Conservation (phyloP, 192 early-diverging fungal species). For the Coemansia sp. region DNA sequence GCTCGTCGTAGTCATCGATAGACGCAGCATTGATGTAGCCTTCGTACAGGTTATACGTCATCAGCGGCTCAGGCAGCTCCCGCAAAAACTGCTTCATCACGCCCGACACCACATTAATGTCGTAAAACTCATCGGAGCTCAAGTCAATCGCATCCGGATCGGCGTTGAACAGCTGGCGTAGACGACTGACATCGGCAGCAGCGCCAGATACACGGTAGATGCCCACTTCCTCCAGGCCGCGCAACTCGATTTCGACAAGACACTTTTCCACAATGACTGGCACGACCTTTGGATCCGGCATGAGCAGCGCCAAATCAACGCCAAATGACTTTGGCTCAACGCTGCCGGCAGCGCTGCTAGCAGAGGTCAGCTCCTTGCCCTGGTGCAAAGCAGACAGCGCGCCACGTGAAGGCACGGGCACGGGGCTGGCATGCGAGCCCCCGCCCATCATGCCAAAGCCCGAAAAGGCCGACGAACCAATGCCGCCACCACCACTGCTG, state of each 20-base stretch:
- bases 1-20: slow-evolving; percentile 65
- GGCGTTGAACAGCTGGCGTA: slow-evolving; percentile 59
- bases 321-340: slow-evolving; percentile 60
- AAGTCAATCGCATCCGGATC: slow-evolving; percentile 58
- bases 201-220: slow-evolving; percentile 72
- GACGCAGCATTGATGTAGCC: slow-evolving; percentile 74
- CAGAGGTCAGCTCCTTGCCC: background rate
- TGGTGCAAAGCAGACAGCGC: slow-evolving; percentile 8
- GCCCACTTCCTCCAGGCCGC: slow-evolving; percentile 70
- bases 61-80: slow-evolving; percentile 87
- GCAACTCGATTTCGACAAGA: slow-evolving; percentile 64
- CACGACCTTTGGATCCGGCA: slow-evolving; percentile 54
- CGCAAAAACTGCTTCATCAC: slow-evolving; percentile 92
- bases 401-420: slow-evolving; percentile 23
- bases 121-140: slow-evolving; percentile 57
- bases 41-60: slow-evolving; percentile 79
- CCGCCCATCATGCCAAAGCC: slow-evolving; percentile 27
- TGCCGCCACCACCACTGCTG: no score
- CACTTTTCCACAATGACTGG: slow-evolving; percentile 67
- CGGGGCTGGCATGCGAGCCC: slow-evolving; percentile 8
- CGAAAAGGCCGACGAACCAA: slow-evolving; percentile 34
- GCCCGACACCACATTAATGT: slow-evolving; percentile 82
- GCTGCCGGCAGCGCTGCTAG: slow-evolving; percentile 1
- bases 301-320: slow-evolving; percentile 55
- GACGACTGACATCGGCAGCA: slow-evolving; percentile 57